Evolutionary conservation across 2,329 filamentous ascomycete genomes (phyloP).

Genomic region (Ascochyta lentis): DNA sequence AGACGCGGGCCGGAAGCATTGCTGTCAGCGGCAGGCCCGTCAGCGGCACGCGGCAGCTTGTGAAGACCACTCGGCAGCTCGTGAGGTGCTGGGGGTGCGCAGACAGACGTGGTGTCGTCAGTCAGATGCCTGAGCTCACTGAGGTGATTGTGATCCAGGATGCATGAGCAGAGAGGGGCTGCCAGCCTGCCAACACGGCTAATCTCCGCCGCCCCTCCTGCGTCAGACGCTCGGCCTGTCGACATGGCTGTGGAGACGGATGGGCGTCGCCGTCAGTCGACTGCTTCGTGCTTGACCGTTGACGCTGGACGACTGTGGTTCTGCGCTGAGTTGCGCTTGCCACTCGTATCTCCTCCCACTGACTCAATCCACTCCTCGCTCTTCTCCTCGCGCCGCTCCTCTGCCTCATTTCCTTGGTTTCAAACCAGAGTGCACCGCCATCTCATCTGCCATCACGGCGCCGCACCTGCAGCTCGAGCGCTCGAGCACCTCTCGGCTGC

Average conservation of each 20-base stretch:
- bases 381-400: neutral
- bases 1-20: slow-evolving; percentile 23
- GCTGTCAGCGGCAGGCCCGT: slow-evolving; percentile 20
- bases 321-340: slow-evolving; percentile 14
- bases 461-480: neutral
- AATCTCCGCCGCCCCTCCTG: slow-evolving; percentile 18
- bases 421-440: neutral
- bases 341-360: slow-evolving; percentile 2
- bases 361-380: slow-evolving; percentile 1
- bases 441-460: neutral
- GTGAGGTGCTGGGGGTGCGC: slow-evolving; percentile 11
- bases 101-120: slow-evolving; percentile 11
- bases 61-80: slow-evolving; percentile 23
- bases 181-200: slow-evolving; percentile 21
- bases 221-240: slow-evolving; percentile 3
- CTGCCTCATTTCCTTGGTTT: neutral
- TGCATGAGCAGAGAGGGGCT: slow-evolving; percentile 18
- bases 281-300: neutral
- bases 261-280: slow-evolving; percentile 2
- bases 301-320: neutral
- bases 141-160: slow-evolving; percentile 18
- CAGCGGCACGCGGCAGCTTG: slow-evolving; percentile 24
- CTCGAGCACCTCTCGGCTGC: neutral
- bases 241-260: slow-evolving; percentile 15
- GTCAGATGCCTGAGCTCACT: neutral